Evolutionary conservation across 352 stramenopile species (phyloP).

Genomic region (Sclerospora graminicola): DNA sequence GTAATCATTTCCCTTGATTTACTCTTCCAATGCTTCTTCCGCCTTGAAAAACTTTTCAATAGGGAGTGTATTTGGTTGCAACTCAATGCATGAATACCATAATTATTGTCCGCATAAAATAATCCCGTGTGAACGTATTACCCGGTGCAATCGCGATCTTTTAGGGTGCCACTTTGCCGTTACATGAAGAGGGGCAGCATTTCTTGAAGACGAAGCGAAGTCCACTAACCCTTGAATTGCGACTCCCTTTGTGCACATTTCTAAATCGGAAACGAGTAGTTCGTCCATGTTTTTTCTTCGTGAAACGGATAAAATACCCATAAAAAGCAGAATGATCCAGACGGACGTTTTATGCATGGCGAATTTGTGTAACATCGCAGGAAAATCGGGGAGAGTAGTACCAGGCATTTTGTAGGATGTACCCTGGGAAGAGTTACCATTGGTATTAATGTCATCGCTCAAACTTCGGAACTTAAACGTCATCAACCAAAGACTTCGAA

Average conservation of each 20-base stretch:
- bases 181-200: slow-evolving; percentile 22
- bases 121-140: slow-evolving; percentile 47
- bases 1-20: slow-evolving; percentile 40
- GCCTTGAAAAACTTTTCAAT: slow-evolving; percentile 43
- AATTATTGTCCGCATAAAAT: slow-evolving; percentile 55
- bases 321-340: slow-evolving; percentile 37
- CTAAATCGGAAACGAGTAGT: slow-evolving; percentile 17
- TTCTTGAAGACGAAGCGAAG: slow-evolving; percentile 23
- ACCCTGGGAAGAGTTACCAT: slow-evolving; percentile 16
- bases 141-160: slow-evolving; percentile 53
- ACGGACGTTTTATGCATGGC: slow-evolving; percentile 41
- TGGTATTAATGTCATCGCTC: slow-evolving; percentile 23
- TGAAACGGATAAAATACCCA: slow-evolving; percentile 30
- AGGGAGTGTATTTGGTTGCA: slow-evolving; percentile 29
- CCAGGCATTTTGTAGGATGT: slow-evolving; percentile 35
- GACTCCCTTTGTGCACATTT: slow-evolving; percentile 22
- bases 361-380: slow-evolving; percentile 30
- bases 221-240: slow-evolving; percentile 21
- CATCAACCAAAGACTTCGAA: slow-evolving; percentile 36
- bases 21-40: slow-evolving; percentile 32
- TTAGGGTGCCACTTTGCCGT: slow-evolving; percentile 34
- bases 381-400: slow-evolving; percentile 19
- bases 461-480: slow-evolving; percentile 40
- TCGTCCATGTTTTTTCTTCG: slow-evolving; percentile 34
- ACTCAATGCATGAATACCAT: slow-evolving; percentile 35